Conservation (phyloP, 306 rosid species). For the Gleditsia sinensis region DNA sequence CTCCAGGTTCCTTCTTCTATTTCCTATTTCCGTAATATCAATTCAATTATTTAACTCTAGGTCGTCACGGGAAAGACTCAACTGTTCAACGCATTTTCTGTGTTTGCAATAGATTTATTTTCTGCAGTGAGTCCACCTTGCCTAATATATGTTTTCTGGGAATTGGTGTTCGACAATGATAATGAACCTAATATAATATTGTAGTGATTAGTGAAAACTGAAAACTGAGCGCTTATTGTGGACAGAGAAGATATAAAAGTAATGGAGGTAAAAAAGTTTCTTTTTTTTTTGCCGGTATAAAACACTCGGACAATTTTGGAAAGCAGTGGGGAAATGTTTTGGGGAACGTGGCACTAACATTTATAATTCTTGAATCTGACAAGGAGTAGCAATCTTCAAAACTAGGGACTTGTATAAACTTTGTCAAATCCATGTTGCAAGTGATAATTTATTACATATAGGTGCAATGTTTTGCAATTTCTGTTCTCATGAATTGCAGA, state of each 20-base stretch:
- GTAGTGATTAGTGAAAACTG: not conserved
- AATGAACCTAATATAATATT: conserved; percentile 10
- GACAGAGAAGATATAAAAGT: not conserved
- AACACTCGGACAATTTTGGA: not conserved
- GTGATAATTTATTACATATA: no score
- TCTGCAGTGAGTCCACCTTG: conserved; percentile 10
- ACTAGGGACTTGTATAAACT: not conserved
- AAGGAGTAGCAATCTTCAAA: no score
- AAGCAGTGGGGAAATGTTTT: conserved; percentile 2
- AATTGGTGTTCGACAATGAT: conserved; percentile 23
- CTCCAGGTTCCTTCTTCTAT: conserved; percentile 43
- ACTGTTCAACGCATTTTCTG: not conserved
- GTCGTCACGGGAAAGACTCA: not conserved
- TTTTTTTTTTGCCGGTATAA: not conserved
- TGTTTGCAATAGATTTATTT: not conserved
- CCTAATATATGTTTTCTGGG: not conserved
- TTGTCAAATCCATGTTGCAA: conserved; percentile 22
- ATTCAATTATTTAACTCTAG: not conserved
- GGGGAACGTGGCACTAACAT: not conserved
- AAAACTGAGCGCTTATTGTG: not conserved
- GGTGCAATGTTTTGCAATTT: no score
- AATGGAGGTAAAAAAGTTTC: not conserved
- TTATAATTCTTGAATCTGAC: no score
- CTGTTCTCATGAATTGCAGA: no score
- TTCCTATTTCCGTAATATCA: not conserved